Conservation (phyloP, 108 stramenopile genomes). For the Cyclotella kingstonii region DNA sequence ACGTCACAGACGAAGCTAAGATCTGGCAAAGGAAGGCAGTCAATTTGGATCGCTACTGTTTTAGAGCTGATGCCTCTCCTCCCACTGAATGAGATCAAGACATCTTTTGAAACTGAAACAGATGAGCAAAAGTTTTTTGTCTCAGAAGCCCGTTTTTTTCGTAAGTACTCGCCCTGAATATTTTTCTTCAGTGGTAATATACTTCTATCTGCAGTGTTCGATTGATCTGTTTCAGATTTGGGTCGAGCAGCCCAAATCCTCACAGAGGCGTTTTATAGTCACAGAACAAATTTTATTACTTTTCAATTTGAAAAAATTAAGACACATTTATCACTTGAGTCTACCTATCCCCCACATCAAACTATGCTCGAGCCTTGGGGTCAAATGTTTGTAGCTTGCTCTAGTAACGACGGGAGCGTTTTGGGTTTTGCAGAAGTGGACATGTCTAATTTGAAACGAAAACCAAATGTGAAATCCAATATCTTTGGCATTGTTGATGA, state of each 20-base stretch:
- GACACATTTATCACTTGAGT: slow-evolving; percentile 59
- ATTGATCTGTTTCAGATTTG: slow-evolving; percentile 36
- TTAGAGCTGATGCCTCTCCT: background rate
- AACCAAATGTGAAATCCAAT: too few species aligned
- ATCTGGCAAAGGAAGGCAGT: too few species aligned
- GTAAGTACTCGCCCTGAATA: slow-evolving; percentile 17
- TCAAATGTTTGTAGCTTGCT: slow-evolving; percentile 69
- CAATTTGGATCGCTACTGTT: too few species aligned
- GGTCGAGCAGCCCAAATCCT: slow-evolving; percentile 58
- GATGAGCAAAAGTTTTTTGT: slow-evolving; percentile 25
- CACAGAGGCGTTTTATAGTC: slow-evolving; percentile 65
- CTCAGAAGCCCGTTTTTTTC: slow-evolving; percentile 38
- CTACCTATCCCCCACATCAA: slow-evolving; percentile 49
- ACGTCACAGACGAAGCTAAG: background rate
- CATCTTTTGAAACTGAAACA: too few species aligned
- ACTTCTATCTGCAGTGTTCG: background rate
- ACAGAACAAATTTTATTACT: slow-evolving; percentile 56
- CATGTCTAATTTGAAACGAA: slow-evolving; percentile 30
- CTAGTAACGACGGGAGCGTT: slow-evolving; percentile 38
- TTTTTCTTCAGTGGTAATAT: background rate
- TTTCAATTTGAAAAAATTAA: slow-evolving; percentile 64
- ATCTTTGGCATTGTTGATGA: background rate
- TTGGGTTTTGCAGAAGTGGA: slow-evolving; percentile 69
- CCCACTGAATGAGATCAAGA: too few species aligned
- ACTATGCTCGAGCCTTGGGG: slow-evolving; percentile 22